Evolutionary conservation across 176 grass and related monocot species (phyloP).

Genomic region (Triticum monococcum): DNA sequence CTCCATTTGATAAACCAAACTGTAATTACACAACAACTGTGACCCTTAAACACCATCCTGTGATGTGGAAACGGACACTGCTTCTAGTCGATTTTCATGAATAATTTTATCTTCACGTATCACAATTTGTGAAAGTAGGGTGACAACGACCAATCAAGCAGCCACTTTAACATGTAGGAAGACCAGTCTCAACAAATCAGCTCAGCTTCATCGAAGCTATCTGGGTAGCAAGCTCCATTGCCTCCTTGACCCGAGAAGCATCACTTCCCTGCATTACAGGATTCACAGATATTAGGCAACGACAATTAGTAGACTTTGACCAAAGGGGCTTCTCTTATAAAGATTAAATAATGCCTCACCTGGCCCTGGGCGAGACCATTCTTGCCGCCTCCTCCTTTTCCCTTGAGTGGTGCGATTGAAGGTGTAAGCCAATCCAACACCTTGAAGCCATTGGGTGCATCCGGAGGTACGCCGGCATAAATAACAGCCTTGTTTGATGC

Average conservation of each 20-base stretch:
- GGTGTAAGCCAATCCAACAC: constrained; percentile 90
- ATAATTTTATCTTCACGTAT: background rate
- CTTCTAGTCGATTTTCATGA: background rate
- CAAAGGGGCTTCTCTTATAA: background rate
- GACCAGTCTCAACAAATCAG: background rate
- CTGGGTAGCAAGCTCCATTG: constrained; percentile 74
- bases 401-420: constrained; percentile 79
- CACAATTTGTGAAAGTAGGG: background rate
- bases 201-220: constrained; percentile 71
- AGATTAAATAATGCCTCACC: constrained; percentile 31
- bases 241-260: constrained; percentile 65
- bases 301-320: background rate
- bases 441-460: constrained; percentile 40
- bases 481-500: constrained; percentile 83
- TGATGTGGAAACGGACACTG: background rate
- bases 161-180: background rate
- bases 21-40: too few relatives aligned
- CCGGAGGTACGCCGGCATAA: constrained; percentile 71
- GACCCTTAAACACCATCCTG: too few relatives aligned
- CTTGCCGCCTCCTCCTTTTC: constrained; percentile 96
- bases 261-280: constrained; percentile 73
- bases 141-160: background rate
- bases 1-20: too few relatives aligned
- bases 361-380: constrained; percentile 90
- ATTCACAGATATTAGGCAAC: constrained; percentile 4